Evolutionary conservation across 1,139 yeast genomes (phyloP), one percentile per base, ranked within the genome.

Genomic region (Hemisphaericaspora subhashii): DNA sequence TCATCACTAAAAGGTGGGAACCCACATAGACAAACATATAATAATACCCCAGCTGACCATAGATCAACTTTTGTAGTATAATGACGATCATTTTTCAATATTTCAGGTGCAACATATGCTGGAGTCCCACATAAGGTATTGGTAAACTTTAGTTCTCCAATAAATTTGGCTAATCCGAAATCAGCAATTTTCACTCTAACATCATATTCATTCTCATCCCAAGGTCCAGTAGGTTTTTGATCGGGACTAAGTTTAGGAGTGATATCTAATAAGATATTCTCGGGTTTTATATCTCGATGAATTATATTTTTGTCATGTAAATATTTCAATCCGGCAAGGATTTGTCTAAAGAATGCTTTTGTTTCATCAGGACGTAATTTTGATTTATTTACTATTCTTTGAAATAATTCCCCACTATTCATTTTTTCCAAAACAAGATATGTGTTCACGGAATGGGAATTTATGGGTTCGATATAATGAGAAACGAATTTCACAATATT

Each of bases 221-320:
- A 78, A 51, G 90, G 90, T 0, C 87, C 86, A 0, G 63, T 77
- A 64, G 84, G 84, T 4, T 80, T 81, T 39, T 76, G 76, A 21
- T 65, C 65, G 0, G 56, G 41, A 6, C 64, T 51, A 0, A 57
- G 50, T 34, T 77, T 62, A 7, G 75, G 80, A 0, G 68, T 69
- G 14, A 83, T 79, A 54, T 88, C 96, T 14, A 89, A 64, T 24
- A 89, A 66, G n/a, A 88, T 79, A 54, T 88, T 88, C 54, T 88
- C 96, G 0, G 96, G 96, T 55, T 88, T 88, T 42, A 89, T 85
- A 56, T 88, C 94, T 46, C 96, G 61, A 63, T 88, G 96, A 4
- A 94, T 90, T 31, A 88, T 84, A 37, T 92, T 88, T 36, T 73
- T 74, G 3, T 72, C 67, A 55, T 88, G 96, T 30, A 87, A 59